phyloP scores from a whole-genome alignment of 345 rosid species.

The Eutrema japonicum region DNA sequence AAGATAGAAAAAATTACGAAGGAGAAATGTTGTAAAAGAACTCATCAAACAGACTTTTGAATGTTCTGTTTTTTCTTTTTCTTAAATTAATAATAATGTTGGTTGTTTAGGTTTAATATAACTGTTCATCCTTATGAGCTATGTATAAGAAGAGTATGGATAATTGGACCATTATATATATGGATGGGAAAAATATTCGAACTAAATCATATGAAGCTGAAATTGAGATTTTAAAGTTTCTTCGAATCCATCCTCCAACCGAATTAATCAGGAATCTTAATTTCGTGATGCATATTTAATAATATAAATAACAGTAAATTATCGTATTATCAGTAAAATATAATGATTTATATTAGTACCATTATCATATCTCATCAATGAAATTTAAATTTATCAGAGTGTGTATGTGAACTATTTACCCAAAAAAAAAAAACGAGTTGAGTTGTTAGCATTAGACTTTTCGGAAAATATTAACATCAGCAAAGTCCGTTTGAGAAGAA shows the following conservation, averaged over 20 bases:
- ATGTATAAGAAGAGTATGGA: not conserved
- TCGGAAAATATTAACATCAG: not conserved
- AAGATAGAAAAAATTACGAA: not conserved
- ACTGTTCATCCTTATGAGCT: not conserved
- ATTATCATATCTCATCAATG: too few relatives aligned
- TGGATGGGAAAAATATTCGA: not conserved
- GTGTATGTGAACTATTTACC: too few relatives aligned
- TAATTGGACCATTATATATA: not conserved
- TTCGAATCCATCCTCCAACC: not conserved
- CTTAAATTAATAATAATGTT: not conserved
- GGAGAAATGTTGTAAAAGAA: not conserved
- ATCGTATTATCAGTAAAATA: too few relatives aligned
- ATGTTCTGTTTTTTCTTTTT: slow-evolving; percentile 9
- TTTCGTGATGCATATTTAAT: too few relatives aligned
- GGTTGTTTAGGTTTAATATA: not conserved
- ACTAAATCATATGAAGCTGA: not conserved
- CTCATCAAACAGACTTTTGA: not conserved
- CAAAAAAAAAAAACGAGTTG: too few relatives aligned
- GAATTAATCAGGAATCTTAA: not conserved
- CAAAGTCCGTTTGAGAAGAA: not conserved
- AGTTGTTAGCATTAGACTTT: not conserved
- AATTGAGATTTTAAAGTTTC: not conserved
- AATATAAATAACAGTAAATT: too few relatives aligned
- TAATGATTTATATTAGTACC: too few relatives aligned
- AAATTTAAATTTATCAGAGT: too few relatives aligned